phyloP scores from a whole-genome alignment of 441 rosid species.

The Heliophila coronopifolia region DNA sequence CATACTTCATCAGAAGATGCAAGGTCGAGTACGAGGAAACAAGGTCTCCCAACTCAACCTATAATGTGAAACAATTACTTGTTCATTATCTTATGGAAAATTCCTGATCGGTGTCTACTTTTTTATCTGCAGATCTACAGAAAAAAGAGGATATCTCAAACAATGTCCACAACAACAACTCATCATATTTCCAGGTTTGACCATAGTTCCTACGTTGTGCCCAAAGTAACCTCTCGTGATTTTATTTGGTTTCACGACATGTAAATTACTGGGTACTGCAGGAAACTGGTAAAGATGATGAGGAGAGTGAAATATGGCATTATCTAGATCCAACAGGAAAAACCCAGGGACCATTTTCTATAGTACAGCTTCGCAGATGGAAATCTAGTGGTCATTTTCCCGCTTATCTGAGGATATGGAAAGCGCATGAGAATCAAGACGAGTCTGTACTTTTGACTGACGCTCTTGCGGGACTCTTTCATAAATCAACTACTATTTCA shows the following conservation, averaged over 20 bases:
- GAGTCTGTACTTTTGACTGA: conserved; percentile 71
- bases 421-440: conserved; percentile 48
- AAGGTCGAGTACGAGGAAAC: conserved; percentile 40
- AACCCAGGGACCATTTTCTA: conserved; percentile 84
- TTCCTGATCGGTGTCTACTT: conserved; percentile 18
- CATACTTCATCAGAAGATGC: conserved; percentile 48
- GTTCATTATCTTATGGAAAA: conserved; percentile 5
- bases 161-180: conserved; percentile 36
- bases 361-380: conserved; percentile 76
- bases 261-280: conserved; percentile 27
- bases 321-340: conserved; percentile 84
- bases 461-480: conserved; percentile 46
- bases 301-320: conserved; percentile 63
- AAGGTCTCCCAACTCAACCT: conserved; percentile 37
- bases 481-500: conserved; percentile 28
- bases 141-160: conserved; percentile 32
- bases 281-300: conserved; percentile 36
- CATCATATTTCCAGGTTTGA: conserved; percentile 32
- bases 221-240: conserved; percentile 31
- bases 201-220: conserved; percentile 21
- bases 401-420: conserved; percentile 69
- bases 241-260: conserved; percentile 33
- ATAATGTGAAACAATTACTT: conserved; percentile 20
- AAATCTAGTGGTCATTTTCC: conserved; percentile 68
- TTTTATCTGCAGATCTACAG: conserved; percentile 41